Conservation (phyloP, 2,329 filamentous ascomycete species). For the Penicillium sp. region DNA sequence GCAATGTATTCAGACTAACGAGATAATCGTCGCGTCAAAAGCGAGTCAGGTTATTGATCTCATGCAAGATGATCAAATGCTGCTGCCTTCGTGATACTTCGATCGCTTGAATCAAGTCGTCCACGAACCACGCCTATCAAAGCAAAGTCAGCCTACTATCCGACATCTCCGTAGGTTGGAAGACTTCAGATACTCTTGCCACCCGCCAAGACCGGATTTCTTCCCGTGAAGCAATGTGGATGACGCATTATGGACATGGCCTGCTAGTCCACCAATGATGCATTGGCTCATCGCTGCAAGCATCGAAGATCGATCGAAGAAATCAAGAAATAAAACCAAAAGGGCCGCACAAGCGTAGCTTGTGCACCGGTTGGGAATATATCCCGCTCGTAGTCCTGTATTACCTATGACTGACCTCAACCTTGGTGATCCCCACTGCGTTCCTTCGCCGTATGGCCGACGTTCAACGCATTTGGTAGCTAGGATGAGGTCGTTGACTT, state of each 20-base stretch:
- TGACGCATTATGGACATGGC: conserved; percentile 7
- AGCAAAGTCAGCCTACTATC: background rate
- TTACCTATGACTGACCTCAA: conserved; percentile 18
- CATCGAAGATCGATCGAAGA: background rate
- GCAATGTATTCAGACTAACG: no score
- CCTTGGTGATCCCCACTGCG: background rate
- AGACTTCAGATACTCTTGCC: background rate
- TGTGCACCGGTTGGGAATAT: conserved; percentile 10
- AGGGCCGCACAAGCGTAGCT: background rate
- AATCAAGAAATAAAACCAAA: background rate
- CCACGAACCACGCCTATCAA: background rate
- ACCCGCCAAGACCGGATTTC: background rate
- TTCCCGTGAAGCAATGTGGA: background rate
- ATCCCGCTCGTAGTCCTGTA: conserved; percentile 1
- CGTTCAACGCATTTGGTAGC: conserved; percentile 1
- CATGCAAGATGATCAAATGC: background rate
- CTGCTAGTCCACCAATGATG: background rate
- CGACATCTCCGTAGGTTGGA: background rate
- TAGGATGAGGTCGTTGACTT: conserved; percentile 10
- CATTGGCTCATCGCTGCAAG: background rate
- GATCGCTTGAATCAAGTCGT: background rate
- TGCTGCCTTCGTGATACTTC: background rate
- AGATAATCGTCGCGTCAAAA: background rate
- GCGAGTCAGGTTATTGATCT: background rate
- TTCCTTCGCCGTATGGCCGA: background rate